Base-by-base conservation (phyloP, 257 asterid genomes). In the Solanum ossicruentum region DNA sequence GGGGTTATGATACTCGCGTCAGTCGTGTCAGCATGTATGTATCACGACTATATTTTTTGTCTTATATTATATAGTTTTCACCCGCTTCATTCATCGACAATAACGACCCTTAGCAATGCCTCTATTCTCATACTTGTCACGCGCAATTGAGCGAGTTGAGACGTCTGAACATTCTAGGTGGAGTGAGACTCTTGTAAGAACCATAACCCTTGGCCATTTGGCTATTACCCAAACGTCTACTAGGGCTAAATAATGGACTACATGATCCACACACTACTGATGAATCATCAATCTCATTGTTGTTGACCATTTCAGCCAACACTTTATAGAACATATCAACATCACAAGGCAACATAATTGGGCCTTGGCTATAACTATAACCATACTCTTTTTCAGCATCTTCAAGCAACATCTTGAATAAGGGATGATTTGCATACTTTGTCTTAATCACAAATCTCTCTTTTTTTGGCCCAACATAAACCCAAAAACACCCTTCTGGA, bases 311-410 rank as follows among this genome's bases (percentile, higher is more conserved):
- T 79, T 92, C 92, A 18, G 92, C 89, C 87, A 91, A 85, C 49
- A 93, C 88, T 18, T 83, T 73, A 71, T 84, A 86, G 65, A 93
- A 93, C 0, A 89, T 86, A 87, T 87, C 91, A 36, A 91, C 95
- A 61, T 91, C 91, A 88, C 95, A 93, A 2, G 95, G 97, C 11
- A 93, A 91, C 58, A 61, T 77, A 3, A 93, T 52, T 11, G 97
- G 97, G 11, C 94, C 95, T 8, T 93, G 90, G 21, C 85, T 81
- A 3, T 21, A 77, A 52, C 41, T 61, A 87, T 88, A 93, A 17
- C 97, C 97, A 21, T 93, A 93, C 16, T 91, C 94, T 88, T 79
- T 41, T 85, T 91, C 92, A 18, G 96, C 95, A 66, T 93, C 97
- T 85, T 92, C 94, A 4, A 93, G 93, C 84, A 93, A 73, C 89